Conservation (phyloP, 352 stramenopile genomes). For the Globisporangium acanthophoron region DNA sequence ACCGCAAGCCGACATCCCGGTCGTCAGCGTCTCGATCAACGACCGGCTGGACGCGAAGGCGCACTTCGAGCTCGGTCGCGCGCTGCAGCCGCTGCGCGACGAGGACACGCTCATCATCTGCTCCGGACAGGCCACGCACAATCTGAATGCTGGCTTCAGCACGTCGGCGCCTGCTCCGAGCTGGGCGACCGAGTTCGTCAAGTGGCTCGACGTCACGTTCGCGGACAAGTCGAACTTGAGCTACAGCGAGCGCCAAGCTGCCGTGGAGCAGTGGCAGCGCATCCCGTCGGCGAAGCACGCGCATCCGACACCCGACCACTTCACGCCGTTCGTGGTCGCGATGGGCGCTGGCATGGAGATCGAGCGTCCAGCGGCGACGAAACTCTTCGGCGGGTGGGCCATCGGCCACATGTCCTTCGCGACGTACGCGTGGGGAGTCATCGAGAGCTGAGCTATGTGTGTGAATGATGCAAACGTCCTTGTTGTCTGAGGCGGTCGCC, state of each 20-base stretch:
- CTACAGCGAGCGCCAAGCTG: conserved; percentile 13
- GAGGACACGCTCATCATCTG: conserved; percentile 74
- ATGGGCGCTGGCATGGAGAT: conserved; percentile 48
- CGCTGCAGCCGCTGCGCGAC: conserved; percentile 14
- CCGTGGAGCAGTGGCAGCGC: conserved; percentile 26
- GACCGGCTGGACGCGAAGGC: conserved; percentile 21
- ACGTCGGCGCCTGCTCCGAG: conserved; percentile 10
- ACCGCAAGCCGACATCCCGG: conserved; percentile 81
- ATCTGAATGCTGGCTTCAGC: conserved; percentile 22
- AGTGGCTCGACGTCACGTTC: conserved; percentile 27
- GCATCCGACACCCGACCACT: conserved; percentile 50
- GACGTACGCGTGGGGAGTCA: conserved; percentile 25
- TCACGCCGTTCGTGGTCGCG: conserved; percentile 42
- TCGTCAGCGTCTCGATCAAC: conserved; percentile 46
- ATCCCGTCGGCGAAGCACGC: conserved; percentile 23
- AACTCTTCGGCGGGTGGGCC: conserved; percentile 33
- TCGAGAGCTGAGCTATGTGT: neutral
- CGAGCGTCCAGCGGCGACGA: conserved; percentile 23
- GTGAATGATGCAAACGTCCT: neutral
- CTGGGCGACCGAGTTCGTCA: conserved; percentile 29
- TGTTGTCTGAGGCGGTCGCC: neutral
- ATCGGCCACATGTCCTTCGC: conserved; percentile 39
- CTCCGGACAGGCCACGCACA: conserved; percentile 49
- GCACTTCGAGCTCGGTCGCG: conserved; percentile 58
- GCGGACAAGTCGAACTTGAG: neutral